Evolutionary conservation across 1,139 yeast species (phyloP).

Genomic region (Geotrichum histeridarum): DNA sequence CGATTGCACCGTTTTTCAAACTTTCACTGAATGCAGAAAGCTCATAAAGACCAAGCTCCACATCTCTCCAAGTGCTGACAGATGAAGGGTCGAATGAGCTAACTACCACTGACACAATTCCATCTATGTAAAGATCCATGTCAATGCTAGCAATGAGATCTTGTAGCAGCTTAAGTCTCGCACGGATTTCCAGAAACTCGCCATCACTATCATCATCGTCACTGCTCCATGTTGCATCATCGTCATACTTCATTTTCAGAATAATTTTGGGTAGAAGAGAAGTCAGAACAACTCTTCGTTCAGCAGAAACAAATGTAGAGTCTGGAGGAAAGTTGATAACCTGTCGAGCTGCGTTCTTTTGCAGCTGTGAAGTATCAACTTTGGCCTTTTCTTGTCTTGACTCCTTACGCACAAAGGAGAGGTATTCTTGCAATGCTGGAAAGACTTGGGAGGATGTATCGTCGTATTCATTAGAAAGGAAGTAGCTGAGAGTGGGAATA

Average conservation of each 20-base stretch:
- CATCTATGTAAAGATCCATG: conserved; percentile 67
- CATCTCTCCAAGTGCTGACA: conserved; percentile 56
- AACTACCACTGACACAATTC: conserved; percentile 61
- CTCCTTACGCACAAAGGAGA: conserved; percentile 63
- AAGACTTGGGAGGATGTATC: conserved; percentile 82
- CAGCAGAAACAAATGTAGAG: conserved; percentile 31
- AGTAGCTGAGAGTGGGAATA: conserved; percentile 69
- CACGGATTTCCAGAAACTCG: conserved; percentile 74
- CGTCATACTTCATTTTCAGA: conserved; percentile 73
- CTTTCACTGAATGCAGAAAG: conserved; percentile 75
- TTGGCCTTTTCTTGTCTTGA: conserved; percentile 32
- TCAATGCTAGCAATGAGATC: conserved; percentile 76
- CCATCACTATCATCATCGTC: conserved; percentile 56
- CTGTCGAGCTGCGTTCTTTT: conserved; percentile 29
- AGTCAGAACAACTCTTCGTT: conserved; percentile 50
- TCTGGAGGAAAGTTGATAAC: conserved; percentile 32
- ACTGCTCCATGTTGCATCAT: conserved; percentile 50
- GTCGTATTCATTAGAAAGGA: conserved; percentile 76
- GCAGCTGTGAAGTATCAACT: conserved; percentile 27
- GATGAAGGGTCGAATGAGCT: conserved; percentile 43
- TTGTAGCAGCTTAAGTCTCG: conserved; percentile 69
- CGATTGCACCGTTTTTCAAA: conserved; percentile 65
- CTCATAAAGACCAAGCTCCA: conserved; percentile 84
- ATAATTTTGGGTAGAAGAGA: conserved; percentile 65
- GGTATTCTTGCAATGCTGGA: conserved; percentile 69